Evolutionary conservation across 2,329 filamentous ascomycete genomes (phyloP).

Genomic region (Nigrospora oryzae): DNA sequence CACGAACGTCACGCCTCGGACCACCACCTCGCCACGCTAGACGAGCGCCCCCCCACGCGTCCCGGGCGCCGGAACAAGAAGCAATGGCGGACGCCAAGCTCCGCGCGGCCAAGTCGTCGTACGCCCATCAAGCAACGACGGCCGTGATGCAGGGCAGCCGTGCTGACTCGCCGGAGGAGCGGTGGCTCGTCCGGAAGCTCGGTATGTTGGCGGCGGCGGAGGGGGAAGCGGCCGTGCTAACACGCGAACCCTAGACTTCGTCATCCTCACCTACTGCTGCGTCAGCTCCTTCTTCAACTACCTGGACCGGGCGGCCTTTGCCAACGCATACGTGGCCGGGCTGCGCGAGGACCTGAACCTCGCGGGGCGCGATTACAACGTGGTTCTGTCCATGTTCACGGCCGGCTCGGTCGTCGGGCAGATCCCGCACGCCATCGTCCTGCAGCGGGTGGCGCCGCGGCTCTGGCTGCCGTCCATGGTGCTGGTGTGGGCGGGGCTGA

Average conservation of each 20-base stretch:
- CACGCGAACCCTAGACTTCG: slow-evolving; percentile 16
- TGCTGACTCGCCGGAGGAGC: slow-evolving; percentile 11
- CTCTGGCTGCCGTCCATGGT: slow-evolving; percentile 38
- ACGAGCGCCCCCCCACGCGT: no score
- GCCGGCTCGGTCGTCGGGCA: slow-evolving; percentile 28
- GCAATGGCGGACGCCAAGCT: no score
- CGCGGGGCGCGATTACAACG: slow-evolving; percentile 27
- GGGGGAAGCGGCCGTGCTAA: not conserved
- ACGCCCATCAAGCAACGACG: no score
- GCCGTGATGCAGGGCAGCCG: no score
- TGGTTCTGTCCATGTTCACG: slow-evolving; percentile 23
- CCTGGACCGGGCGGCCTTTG: slow-evolving; percentile 31
- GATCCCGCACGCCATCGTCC: slow-evolving; percentile 31
- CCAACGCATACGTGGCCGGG: slow-evolving; percentile 32
- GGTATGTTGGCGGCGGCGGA: slow-evolving; percentile 7
- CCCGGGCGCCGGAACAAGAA: no score
- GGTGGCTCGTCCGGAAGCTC: slow-evolving; percentile 17
- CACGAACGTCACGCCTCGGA: no score
- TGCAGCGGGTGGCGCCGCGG: slow-evolving; percentile 38
- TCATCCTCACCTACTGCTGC: slow-evolving; percentile 25
- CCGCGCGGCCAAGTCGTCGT: no score
- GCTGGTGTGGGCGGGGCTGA: slow-evolving; percentile 37
- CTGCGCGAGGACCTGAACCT: slow-evolving; percentile 27
- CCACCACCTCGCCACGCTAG: no score
- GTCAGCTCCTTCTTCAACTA: slow-evolving; percentile 26